Evolutionary conservation across 2,329 filamentous ascomycete genomes (phyloP).

Genomic region (Botrytis pseudocinerea): DNA sequence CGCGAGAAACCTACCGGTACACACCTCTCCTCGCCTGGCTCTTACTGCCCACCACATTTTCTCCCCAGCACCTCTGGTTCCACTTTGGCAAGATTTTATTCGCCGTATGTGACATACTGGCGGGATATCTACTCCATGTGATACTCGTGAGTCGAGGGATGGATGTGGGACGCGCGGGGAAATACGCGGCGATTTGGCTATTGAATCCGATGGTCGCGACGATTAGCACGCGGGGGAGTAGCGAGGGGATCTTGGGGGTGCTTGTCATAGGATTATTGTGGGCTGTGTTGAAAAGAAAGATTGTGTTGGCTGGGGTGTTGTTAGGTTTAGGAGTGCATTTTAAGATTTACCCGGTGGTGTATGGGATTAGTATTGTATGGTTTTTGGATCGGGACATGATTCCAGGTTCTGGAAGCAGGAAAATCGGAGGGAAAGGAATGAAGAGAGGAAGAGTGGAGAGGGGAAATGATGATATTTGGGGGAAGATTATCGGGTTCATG

Average conservation of each 20-base stretch:
- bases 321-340: constrained; percentile 89
- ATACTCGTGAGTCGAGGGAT: constrained; percentile 48
- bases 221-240: constrained; percentile 92
- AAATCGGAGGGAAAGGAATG: constrained; percentile 40
- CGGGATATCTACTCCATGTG: constrained; percentile 73
- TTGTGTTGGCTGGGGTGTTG: constrained; percentile 68
- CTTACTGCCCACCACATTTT: constrained; percentile 73
- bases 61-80: constrained; percentile 52
- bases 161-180: constrained; percentile 57
- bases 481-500: constrained; percentile 27
- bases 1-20: constrained; percentile 92
- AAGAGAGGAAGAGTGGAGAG: not conserved
- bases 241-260: constrained; percentile 84
- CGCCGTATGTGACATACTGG: constrained; percentile 76
- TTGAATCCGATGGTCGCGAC: constrained; percentile 98
- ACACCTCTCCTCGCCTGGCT: constrained; percentile 93
- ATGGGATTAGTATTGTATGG: constrained; percentile 78
- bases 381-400: constrained; percentile 67
- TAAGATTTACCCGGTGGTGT: constrained; percentile 98
- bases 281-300: constrained; percentile 67
- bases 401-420: constrained; percentile 64
- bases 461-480: not conserved
- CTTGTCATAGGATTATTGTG: constrained; percentile 81
- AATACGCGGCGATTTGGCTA: constrained; percentile 85
- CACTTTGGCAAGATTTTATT: constrained; percentile 88